Evolutionary conservation across 176 grass and related monocot species (phyloP), one percentile per base, ranked within the genome.

Genomic region (Hsuehochloa calcarea): DNA sequence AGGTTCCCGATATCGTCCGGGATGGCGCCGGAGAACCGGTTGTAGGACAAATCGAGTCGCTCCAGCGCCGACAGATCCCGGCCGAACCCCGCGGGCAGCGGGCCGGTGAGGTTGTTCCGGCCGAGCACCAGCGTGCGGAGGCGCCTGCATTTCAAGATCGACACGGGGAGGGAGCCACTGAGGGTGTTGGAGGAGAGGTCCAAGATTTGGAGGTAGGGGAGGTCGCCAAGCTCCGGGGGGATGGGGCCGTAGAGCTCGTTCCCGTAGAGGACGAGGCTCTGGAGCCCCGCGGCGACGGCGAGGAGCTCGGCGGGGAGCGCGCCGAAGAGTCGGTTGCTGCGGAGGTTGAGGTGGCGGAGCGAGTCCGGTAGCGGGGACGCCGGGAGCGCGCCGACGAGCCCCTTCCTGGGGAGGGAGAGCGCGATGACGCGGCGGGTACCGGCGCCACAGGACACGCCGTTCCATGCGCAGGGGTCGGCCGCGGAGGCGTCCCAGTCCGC

Each of bases 331-430:
- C 69, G 68, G 82, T 96, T 99, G 81, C 46, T 85, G 39, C 86
- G 85, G 52, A 99, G 90, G 73, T 99, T 99, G 90, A 99, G 82
- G 83, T 94, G 96, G 73, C 93, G 83, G 11, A 99, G 96, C 55
- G 91, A 81, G 91, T 23, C 68, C 63, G 89, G 73, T 66, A 86
- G 66, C 59, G 89, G 65, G 13, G 90, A 74, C 12, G 81, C 55
- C 13, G 96, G 93, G 3, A 99, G 82, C 44, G 60, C 50, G 3
- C 70, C 93, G 12, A 91, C 54, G 25, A 99, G 90, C 3, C 46
- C 62, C 58, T 92, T 98, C 83, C 66, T 89, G 7, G 96, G 96
- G 4, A 98, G 90, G 38, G 85, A 87, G 26, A 98, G 31, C 58
- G 96, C 88, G 80, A 98, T 62, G 54, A 90, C 88, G 65, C 84